Conservation (phyloP, 495 filamentous ascomycete genomes). For the Neurospora sp. region DNA sequence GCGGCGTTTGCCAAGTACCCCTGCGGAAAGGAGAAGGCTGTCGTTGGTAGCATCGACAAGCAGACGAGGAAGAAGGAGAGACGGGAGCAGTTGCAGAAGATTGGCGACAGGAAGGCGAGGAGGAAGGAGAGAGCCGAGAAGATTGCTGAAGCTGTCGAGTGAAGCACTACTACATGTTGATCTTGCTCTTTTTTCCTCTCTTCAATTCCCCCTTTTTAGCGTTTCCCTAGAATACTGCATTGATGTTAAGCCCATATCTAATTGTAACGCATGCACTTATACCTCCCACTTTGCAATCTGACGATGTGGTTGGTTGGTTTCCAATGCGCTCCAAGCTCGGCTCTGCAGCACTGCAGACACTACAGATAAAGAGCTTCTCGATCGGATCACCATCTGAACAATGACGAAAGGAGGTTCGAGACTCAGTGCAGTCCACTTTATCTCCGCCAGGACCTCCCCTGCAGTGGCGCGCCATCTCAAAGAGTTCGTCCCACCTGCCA, state of each 20-base stretch:
- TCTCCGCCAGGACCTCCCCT: neutral
- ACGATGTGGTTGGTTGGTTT: neutral
- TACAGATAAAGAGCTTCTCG: neutral
- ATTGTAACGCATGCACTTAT: neutral
- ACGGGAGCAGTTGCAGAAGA: slow-evolving; percentile 29
- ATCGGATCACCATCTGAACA: neutral
- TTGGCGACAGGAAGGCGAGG: slow-evolving; percentile 14
- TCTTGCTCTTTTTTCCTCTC: neutral
- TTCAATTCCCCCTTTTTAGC: neutral
- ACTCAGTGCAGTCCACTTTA: neutral
- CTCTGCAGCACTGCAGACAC: neutral
- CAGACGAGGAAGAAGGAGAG: slow-evolving; percentile 38
- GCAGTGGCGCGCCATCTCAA: neutral
- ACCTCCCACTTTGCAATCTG: neutral
- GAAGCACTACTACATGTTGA: neutral
- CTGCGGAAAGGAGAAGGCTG: slow-evolving; percentile 33
- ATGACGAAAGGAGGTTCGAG: neutral
- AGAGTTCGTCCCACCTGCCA: neutral
- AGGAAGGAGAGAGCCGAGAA: slow-evolving; percentile 20
- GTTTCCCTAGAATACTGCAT: neutral
- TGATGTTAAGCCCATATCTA: neutral
- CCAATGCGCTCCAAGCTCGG: neutral
- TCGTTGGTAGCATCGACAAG: slow-evolving; percentile 43
- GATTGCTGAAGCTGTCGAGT: slow-evolving; percentile 7
- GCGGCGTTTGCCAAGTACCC: slow-evolving; percentile 52